Base-by-base conservation (phyloP, 2,329 filamentous ascomycete genomes). In the Exophiala bonariae region DNA sequence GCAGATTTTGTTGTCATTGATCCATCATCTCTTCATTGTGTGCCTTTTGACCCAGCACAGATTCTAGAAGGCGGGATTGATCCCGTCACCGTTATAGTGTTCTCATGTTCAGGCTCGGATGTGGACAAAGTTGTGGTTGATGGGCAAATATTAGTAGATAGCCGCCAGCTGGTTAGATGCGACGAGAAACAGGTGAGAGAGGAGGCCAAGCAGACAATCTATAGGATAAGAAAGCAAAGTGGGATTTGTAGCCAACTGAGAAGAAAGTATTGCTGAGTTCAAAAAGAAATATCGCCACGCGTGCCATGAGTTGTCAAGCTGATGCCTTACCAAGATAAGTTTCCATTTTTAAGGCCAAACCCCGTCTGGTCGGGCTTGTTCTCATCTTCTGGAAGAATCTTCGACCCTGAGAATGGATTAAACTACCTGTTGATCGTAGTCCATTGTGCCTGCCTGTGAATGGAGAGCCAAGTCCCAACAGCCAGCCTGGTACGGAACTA, bases 81-180 rank as follows among this genome's bases (percentile, higher is more conserved):
- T 47, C 66, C 71, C 0, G 61, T 71, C n/a, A 71, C 67, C 30
- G 59, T 63, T 2, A 60, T 70, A 2, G 71, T 75, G 2, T 75
- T 73, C 54, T 68, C 69, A 9, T 68, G 66, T 2, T 71, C 70
- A 1, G 71, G 71, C 1, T 58, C 65, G 5, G 71, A 75, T 61
- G 69, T 75, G 5, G 66, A 72, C 41, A 56, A 66, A 28, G 72
- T 74, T 3, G 63, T 74, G 17, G 68, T 74, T 5, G 67, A 74
- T 54, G 71, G 70, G 8, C 64, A 66, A 50, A 45, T 66, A 5
- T 51, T 74, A 28, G 71, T 75, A 2, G 55, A 60, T 44, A 52
- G 60, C 23, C 60, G 69, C 1, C 59, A 63, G 41, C 50, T 74
- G 20, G 35, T 63, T 37, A 68, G 62, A 1, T 69, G 71, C 64